These are phyloP conservation scores for Akebia trifoliata DNA, from an alignment of 164 flowering plant species.

Conservation along the genomic window DNA sequence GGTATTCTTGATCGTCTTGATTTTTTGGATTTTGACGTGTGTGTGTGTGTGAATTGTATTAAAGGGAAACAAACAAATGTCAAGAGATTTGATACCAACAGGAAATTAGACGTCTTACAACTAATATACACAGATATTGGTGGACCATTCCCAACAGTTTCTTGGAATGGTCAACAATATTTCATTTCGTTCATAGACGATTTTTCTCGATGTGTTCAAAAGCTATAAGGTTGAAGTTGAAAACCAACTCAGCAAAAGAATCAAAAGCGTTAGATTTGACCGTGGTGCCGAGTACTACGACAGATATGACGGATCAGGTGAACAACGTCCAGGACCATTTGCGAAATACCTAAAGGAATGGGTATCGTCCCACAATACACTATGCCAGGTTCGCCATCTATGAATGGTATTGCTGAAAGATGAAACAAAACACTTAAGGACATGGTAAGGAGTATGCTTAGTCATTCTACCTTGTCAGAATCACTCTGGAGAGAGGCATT, in stretches of 20 bases:
- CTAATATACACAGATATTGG: slow-evolving; percentile 11
- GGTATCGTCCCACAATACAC: slow-evolving; percentile 11
- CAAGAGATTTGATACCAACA: slow-evolving; percentile 1
- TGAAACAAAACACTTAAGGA: too few species aligned
- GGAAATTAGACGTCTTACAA: slow-evolving; percentile 2
- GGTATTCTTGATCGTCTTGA: slow-evolving; percentile 16
- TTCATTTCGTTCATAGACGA: slow-evolving; percentile 18
- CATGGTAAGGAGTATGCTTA: slow-evolving; percentile 8
- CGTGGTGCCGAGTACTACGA: slow-evolving; percentile 9
- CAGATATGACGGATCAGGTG: slow-evolving; percentile 12
- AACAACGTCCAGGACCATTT: slow-evolving; percentile 18
- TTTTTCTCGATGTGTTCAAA: slow-evolving; percentile 10
- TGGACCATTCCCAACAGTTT: slow-evolving; percentile 14
- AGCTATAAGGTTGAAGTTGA: background rate
- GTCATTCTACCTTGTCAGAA: slow-evolving; percentile 3
- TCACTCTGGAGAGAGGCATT: slow-evolving; percentile 1
- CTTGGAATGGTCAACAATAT: slow-evolving; percentile 15
- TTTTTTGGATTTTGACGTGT: background rate
- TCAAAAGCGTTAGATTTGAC: background rate
- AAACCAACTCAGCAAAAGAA: background rate
- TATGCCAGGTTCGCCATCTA: background rate
- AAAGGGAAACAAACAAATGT: slow-evolving; percentile 13
- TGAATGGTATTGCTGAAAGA: slow-evolving; percentile 15
- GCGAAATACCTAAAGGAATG: slow-evolving; percentile 16
- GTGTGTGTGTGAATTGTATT: slow-evolving; percentile 9